Evolutionary conservation across 441 rosid species (phyloP).

Genomic region (Pelargonium citronellum): DNA sequence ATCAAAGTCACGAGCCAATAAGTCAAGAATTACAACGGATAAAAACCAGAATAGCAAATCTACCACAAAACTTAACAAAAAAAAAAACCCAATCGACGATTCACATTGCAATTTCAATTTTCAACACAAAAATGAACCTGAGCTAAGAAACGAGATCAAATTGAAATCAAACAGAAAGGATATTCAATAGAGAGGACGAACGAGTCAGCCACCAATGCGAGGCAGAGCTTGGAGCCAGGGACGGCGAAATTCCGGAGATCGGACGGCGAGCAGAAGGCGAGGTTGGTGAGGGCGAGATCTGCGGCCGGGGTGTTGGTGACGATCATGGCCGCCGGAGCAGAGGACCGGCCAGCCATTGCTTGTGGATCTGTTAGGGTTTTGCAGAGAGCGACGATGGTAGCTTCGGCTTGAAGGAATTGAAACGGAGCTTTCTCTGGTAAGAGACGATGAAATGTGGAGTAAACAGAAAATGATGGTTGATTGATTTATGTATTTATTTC

Average conservation of each 20-base stretch:
- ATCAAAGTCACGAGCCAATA: not conserved
- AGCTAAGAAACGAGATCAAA: not conserved
- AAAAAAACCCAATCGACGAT: not conserved
- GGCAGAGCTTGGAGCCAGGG: conserved; percentile 66
- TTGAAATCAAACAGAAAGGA: conserved; percentile 38
- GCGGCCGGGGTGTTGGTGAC: conserved; percentile 69
- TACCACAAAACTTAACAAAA: not conserved
- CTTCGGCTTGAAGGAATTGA: conserved; percentile 5
- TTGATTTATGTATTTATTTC: no score
- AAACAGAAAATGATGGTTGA: no score
- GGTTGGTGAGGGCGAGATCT: conserved; percentile 79
- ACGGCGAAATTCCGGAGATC: conserved; percentile 72
- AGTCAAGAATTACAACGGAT: not conserved
- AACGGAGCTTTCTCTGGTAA: not conserved
- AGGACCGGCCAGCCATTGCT: conserved; percentile 33
- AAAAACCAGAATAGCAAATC: not conserved
- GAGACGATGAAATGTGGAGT: no score
- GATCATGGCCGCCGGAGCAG: conserved; percentile 44
- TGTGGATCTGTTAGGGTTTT: conserved; percentile 5
- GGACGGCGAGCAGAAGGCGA: conserved; percentile 75
- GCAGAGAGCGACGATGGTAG: conserved; percentile 7
- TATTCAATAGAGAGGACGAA: conserved; percentile 72
- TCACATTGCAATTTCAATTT: not conserved
- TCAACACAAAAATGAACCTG: conserved; percentile 1
- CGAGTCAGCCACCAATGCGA: conserved; percentile 57